phyloP scores from a whole-genome alignment of 1,284 basidiomycete species.

The Schizophyllum amplum region DNA sequence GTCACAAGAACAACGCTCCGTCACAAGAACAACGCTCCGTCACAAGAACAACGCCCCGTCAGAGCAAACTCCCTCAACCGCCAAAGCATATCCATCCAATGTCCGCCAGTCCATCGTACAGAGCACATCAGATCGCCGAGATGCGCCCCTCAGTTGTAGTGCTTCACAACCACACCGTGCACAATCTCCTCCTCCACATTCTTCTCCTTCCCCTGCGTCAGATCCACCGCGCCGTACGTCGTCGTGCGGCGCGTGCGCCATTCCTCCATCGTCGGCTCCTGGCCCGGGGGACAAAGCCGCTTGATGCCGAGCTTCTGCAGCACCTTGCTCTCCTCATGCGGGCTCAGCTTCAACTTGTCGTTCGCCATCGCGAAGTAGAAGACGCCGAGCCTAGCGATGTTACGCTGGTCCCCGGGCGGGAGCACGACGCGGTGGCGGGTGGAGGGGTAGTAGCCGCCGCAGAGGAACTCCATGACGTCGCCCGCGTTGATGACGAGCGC shows the following conservation, averaged over 20 bases:
- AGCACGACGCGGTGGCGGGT: slow-evolving; percentile 35
- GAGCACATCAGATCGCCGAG: too few relatives aligned
- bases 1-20: too few relatives aligned
- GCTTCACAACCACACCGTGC: slow-evolving; percentile 38
- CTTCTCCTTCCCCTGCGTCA: slow-evolving; percentile 22
- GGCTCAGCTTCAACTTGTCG: slow-evolving; percentile 28
- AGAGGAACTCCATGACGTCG: slow-evolving; percentile 42
- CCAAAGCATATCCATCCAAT: too few relatives aligned
- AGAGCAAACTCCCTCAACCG: too few relatives aligned
- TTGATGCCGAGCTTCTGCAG: slow-evolving; percentile 26
- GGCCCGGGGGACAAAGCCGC: slow-evolving; percentile 21
- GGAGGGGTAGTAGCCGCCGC: slow-evolving; percentile 34
- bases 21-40: too few relatives aligned
- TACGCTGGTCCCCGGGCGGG: slow-evolving; percentile 39
- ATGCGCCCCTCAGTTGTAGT: slow-evolving; percentile 43
- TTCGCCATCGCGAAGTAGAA: slow-evolving; percentile 42
- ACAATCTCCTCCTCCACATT: slow-evolving; percentile 39
- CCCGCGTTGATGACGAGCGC: slow-evolving; percentile 39
- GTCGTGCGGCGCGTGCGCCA: slow-evolving; percentile 27
- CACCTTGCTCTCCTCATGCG: slow-evolving; percentile 31
- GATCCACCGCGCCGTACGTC: slow-evolving; percentile 25
- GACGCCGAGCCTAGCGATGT: slow-evolving; percentile 36
- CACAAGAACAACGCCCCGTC: too few relatives aligned
- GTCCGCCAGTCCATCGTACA: too few relatives aligned
- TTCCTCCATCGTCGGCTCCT: slow-evolving; percentile 27